Conservation (phyloP, 805 yeast species). For the Lachancea mirantina region DNA sequence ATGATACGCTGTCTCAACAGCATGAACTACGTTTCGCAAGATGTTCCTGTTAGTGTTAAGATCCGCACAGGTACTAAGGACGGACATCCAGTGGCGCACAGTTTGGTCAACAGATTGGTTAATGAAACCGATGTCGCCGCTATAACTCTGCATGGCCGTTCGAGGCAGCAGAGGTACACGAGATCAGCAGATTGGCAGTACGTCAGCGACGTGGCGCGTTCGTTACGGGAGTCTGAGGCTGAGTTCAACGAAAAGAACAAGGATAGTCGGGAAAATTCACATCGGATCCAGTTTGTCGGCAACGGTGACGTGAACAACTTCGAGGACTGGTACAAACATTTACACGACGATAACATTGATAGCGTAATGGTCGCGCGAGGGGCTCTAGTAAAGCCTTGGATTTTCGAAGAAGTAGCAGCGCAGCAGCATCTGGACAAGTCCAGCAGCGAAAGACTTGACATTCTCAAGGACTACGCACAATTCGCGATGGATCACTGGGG, state of each 20-base stretch:
- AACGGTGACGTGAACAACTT: constrained; percentile 88
- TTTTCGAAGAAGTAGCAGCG: constrained; percentile 88
- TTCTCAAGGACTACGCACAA: constrained; percentile 59
- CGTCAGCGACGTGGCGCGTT: constrained; percentile 62
- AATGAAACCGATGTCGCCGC: constrained; percentile 81
- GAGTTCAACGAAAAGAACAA: constrained; percentile 55
- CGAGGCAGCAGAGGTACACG: constrained; percentile 93
- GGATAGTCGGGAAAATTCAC: constrained; percentile 50
- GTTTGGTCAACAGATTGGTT: constrained; percentile 62
- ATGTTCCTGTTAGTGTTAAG: constrained; percentile 85
- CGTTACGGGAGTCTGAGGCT: constrained; percentile 51
- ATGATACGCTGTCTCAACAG: constrained; percentile 71
- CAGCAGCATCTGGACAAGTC: constrained; percentile 86
- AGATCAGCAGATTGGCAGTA: constrained; percentile 91
- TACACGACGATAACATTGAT: constrained; percentile 63
- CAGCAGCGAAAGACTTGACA: constrained; percentile 80
- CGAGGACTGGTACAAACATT: constrained; percentile 80
- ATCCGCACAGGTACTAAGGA: constrained; percentile 88
- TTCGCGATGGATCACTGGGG: constrained; percentile 97
- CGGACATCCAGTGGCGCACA: constrained; percentile 78
- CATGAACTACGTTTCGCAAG: constrained; percentile 86
- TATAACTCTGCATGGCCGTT: constrained; percentile 90
- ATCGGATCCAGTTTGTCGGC: constrained; percentile 78
- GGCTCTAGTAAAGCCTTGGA: constrained; percentile 97
- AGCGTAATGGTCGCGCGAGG: constrained; percentile 98